phyloP scores from a whole-genome alignment of 2,329 filamentous ascomycete genomes.

The Rugonectria rugulosa region DNA sequence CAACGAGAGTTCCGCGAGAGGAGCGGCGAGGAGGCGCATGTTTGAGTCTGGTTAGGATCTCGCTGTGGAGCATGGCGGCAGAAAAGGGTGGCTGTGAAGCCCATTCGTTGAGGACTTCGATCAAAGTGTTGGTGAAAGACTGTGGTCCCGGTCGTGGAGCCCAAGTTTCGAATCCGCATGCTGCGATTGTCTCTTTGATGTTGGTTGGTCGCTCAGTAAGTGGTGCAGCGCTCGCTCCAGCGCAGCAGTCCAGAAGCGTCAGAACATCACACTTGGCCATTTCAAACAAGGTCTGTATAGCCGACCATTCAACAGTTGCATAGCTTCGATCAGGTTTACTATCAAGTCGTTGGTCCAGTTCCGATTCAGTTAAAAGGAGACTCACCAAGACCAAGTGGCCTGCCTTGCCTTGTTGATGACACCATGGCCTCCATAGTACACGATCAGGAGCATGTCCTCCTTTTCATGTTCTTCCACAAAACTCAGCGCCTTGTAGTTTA shows the following conservation, averaged over 20 bases:
- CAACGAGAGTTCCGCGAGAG: conserved; percentile 31
- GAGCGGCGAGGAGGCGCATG: conserved; percentile 35
- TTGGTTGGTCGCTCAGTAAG: conserved; percentile 36
- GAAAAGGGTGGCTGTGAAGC: conserved; percentile 36
- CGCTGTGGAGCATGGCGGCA: conserved; percentile 38
- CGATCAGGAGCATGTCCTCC: conserved; percentile 37
- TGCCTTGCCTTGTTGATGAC: conserved; percentile 37
- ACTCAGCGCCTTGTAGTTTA: conserved; percentile 33
- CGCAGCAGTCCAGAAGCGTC: conserved; percentile 36
- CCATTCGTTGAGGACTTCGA: conserved; percentile 38
- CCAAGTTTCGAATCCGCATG: conserved; percentile 39
- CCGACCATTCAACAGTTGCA: conserved; percentile 39
- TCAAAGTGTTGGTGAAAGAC: conserved; percentile 37
- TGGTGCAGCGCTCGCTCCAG: conserved; percentile 37
- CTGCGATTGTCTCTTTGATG: conserved; percentile 39
- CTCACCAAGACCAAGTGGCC: conserved; percentile 39
- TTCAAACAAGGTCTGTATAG: conserved; percentile 39
- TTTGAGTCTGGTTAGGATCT: conserved; percentile 37
- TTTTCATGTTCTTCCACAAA: conserved; percentile 39
- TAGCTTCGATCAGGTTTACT: conserved; percentile 35
- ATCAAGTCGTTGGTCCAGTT: conserved; percentile 16
- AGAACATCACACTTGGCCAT: conserved; percentile 38
- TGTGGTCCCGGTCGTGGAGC: conserved; percentile 34
- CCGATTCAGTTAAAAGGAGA: not conserved
- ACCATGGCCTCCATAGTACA: conserved; percentile 38